Evolutionary conservation across 2,329 filamentous ascomycete genomes (phyloP).

Genomic region (Leptographium lundbergii): DNA sequence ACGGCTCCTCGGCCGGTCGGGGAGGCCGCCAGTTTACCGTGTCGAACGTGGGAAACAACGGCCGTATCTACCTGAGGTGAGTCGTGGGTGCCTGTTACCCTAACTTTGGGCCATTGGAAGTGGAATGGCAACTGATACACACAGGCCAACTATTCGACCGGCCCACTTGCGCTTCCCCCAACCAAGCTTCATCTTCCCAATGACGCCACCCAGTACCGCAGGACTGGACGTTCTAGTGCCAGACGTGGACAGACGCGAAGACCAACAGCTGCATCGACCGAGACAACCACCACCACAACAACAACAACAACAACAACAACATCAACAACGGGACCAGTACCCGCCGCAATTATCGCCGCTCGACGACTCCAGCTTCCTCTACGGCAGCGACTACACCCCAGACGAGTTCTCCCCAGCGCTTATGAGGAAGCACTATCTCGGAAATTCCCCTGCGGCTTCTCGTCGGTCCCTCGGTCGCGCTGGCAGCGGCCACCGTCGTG

Average conservation of each 20-base stretch:
- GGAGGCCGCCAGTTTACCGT: slow-evolving; percentile 66
- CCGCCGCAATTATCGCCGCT: neutral
- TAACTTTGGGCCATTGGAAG: neutral
- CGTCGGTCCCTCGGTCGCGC: slow-evolving; percentile 10
- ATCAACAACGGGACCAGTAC: neutral
- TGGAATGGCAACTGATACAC: neutral
- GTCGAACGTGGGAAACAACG: slow-evolving; percentile 71
- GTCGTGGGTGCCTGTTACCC: neutral
- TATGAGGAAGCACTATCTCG: neutral
- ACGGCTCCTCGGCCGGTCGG: slow-evolving; percentile 47
- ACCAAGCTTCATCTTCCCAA: slow-evolving; percentile 46
- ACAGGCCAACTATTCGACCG: slow-evolving; percentile 49
- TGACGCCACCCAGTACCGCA: slow-evolving; percentile 47
- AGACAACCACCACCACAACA: neutral
- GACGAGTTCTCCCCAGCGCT: slow-evolving; percentile 23
- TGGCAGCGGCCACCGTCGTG: slow-evolving; percentile 37
- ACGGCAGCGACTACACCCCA: slow-evolving; percentile 30
- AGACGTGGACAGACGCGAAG: slow-evolving; percentile 17
- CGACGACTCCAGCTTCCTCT: slow-evolving; percentile 10
- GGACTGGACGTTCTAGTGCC: slow-evolving; percentile 34
- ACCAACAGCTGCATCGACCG: slow-evolving; percentile 5
- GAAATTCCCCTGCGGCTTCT: neutral
- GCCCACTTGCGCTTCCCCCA: slow-evolving; percentile 49
- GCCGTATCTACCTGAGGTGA: slow-evolving; percentile 68
- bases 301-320: neutral